Evolutionary conservation across 129 eudicot species (phyloP), one percentile per base, ranked within the genome.

Genomic region (Helichrysum umbraculigerum): DNA sequence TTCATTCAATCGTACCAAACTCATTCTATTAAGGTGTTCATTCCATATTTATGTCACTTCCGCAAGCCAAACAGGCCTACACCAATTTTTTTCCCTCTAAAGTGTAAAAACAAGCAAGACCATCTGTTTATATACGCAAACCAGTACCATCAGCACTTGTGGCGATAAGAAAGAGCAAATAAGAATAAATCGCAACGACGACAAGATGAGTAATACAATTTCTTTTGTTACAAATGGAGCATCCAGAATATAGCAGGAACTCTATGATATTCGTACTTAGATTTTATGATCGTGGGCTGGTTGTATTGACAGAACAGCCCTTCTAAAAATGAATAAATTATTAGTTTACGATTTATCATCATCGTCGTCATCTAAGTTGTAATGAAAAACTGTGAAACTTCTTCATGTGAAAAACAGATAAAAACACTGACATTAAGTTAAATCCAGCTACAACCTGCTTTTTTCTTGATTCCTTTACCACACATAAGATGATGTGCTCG

Each of bases 371-470:
- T 47, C 54, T 47, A 47, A 47, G n/a, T 3, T 47, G 54, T 47
- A 47, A 47, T 14, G 6, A 14, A 47, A 47, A 17, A 6, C 54
- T 47, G n/a, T 14, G 54, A 59, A 21, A 21, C 28, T 21, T 21
- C 33, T 59, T 59, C 15, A 8, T 59, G 21, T 59, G 28, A 59
- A n/a, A 21, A 61, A 61, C 66, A 64, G 32, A 64, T 1, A 16
- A 5, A 65, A 14, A 64, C 20, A 32, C 11, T 14, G 17, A 16
- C 16, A 21, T 3, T 32, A 51, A 28, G 11, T 57, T 83, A 83
- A 74, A 85, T 75, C 90, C 90, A 83, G 84, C 93, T 88, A 76
- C 71, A 80, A 17, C 86, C 91, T 60, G 87, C 76, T 63, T 80
- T 78, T 72, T 79, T 87, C 79, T 32, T 78, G 66, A 83, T 77